phyloP scores from a whole-genome alignment of 2,329 filamentous ascomycete species.

The Sporothrix dimorphospora region DNA sequence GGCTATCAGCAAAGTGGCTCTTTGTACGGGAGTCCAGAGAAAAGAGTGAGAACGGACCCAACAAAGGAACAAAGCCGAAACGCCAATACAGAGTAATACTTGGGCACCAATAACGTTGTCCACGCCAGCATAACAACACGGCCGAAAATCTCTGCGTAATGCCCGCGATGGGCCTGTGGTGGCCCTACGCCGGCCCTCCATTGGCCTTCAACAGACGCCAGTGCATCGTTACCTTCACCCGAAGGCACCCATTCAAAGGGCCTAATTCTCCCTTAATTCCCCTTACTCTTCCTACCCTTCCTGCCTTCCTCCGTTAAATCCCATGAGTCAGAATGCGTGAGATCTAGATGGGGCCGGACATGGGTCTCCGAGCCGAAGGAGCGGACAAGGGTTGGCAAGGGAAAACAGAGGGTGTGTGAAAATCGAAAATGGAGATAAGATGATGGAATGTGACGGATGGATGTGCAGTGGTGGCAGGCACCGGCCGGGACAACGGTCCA shows the following conservation, averaged over 20 bases:
- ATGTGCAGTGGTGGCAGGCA: too few relatives aligned
- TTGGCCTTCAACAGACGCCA: not conserved
- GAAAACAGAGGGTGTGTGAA: not conserved
- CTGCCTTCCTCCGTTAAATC: not conserved
- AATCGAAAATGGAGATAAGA: constrained; percentile 4
- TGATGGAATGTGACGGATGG: too few relatives aligned
- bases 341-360: constrained; percentile 12
- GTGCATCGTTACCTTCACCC: not conserved
- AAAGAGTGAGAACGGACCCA: not conserved
- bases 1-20: too few relatives aligned
- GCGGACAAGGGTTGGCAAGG: too few relatives aligned
- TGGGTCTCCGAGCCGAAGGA: not conserved
- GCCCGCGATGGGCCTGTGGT: too few relatives aligned
- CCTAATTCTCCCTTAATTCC: not conserved
- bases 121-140: not conserved
- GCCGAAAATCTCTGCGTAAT: not conserved
- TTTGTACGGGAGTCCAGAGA: too few relatives aligned
- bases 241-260: not conserved
- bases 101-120: too few relatives aligned
- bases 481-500: too few relatives aligned
- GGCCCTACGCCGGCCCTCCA: too few relatives aligned
- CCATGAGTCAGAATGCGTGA: constrained; percentile 7
- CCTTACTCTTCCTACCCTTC: not conserved
- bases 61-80: constrained; percentile 7
- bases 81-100: not conserved